Base-by-base conservation (phyloP, 2,329 filamentous ascomycete species). In the Pyrenochaeta sp. region DNA sequence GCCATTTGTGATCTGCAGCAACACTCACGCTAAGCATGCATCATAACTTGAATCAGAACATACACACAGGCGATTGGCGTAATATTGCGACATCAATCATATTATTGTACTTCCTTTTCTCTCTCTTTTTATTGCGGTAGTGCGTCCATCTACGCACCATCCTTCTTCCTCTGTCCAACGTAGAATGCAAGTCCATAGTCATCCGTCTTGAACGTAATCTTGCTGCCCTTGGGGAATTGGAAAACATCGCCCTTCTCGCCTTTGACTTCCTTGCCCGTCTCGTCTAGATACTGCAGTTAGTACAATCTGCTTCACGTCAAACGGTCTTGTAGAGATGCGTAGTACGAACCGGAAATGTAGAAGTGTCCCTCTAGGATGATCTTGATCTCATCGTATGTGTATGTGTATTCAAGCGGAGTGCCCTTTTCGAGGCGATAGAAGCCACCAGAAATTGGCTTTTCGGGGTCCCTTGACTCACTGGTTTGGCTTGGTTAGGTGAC, bases 301-400 rank as follows among this genome's bases (percentile, higher is more conserved):
- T 15, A 29, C 17, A 11, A 21, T n/a, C 3, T 27, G 23, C 23
- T 27, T 27, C 23, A 27, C n/a, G n/a, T n/a, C n/a, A n/a, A n/a
- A n/a, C n/a, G n/a, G 35, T 7, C 7, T 5, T 33, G 12, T n/a
- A 33, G 1, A 12, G 7, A 15, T n/a, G 4, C 3, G 35, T 37
- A 10, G 15, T 3, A 41, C 23, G 4, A 31, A 40, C 29, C 35
- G 4, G 50, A 79, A 64, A 90, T 88, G 56, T 85, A 83, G 67
- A 87, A 89, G 61, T 84, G 81, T 12, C 87, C 88, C 64, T 90
- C 87, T 9, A 90, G 75, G 59, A 90, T 87, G 68, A 90, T 88
- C 79, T 90, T 90, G 84, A 89, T 88, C 78, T 90, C 88, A 67
- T 90, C 83, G 74, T 90, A 90, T 35, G 80, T 85, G 75, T 90